A percentile compares a stretch with the other conserved stretches of the same genome.
phyloP scores from a whole-genome alignment of 2,329 filamentous ascomycete genomes.

The Neonectria hederae region DNA sequence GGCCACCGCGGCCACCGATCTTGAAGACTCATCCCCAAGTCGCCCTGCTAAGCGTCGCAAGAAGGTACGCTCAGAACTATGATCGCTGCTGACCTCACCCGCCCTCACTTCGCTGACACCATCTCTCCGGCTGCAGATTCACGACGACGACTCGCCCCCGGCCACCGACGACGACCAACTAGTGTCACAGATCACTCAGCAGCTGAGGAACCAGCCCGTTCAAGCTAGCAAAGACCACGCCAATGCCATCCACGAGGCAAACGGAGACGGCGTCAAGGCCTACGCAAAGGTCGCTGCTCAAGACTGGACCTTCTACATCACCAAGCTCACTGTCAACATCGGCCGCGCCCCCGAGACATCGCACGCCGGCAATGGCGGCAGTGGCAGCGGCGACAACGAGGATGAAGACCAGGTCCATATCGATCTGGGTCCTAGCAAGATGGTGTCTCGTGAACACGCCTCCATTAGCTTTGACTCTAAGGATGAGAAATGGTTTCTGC shows the following conservation, averaged over 20 bases:
- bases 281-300: conserved; percentile 85
- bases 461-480: conserved; percentile 77
- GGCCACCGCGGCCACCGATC: conserved; percentile 48
- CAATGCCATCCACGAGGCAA: conserved; percentile 70
- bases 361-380: conserved; percentile 45
- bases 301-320: conserved; percentile 87
- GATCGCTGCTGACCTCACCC: background rate
- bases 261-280: conserved; percentile 72
- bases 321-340: conserved; percentile 78
- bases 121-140: conserved; percentile 44
- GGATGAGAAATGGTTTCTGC: conserved; percentile 80
- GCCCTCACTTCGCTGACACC: conserved; percentile 27
- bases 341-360: conserved; percentile 71
- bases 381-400: conserved; percentile 54
- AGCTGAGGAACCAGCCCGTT: conserved; percentile 59
- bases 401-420: conserved; percentile 75
- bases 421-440: conserved; percentile 86
- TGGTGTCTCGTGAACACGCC: conserved; percentile 81
- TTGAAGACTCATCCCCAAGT: conserved; percentile 66
- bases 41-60: conserved; percentile 72
- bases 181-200: conserved; percentile 65
- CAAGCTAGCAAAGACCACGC: conserved; percentile 70
- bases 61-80: conserved; percentile 56
- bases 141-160: conserved; percentile 50
- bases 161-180: conserved; percentile 63